These are phyloP conservation scores for Anisogramma anomala DNA, from an alignment of 2,329 filamentous ascomycete genomes.

Conservation along the genomic window DNA sequence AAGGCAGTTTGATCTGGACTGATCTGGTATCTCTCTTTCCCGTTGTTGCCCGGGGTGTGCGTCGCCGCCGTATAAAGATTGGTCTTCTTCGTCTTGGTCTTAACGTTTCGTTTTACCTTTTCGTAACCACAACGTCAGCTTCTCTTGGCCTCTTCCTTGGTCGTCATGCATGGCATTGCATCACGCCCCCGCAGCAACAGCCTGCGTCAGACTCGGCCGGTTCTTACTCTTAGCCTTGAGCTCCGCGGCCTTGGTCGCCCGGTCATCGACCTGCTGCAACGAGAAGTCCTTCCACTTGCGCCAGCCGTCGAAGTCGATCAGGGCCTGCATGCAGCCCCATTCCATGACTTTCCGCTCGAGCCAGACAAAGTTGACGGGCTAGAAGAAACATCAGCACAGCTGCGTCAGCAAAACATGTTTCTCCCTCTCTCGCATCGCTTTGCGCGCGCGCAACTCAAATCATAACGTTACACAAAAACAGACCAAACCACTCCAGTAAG, in stretches of 20 bases:
- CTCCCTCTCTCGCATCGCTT: too few species aligned
- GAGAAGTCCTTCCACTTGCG: constrained; percentile 87
- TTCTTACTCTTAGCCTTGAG: constrained; percentile 14
- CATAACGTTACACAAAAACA: too few species aligned
- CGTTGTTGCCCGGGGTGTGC: not conserved
- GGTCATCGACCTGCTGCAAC: constrained; percentile 25
- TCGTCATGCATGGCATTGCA: not conserved
- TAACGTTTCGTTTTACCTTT: not conserved
- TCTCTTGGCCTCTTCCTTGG: too few species aligned
- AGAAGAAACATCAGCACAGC: constrained; percentile 15
- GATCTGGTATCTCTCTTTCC: not conserved
- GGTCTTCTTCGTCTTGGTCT: not conserved
- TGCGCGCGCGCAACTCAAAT: too few species aligned
- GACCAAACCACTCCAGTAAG: not conserved
- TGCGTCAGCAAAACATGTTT: constrained; percentile 11
- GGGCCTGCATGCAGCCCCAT: constrained; percentile 98
- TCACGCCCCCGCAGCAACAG: constrained; percentile 10
- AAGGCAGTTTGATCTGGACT: too few species aligned
- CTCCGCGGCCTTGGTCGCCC: constrained; percentile 1
- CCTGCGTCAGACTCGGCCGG: constrained; percentile 7
- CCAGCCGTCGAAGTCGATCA: constrained; percentile 98
- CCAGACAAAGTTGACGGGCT: constrained; percentile 98
- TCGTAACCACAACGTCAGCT: too few species aligned
- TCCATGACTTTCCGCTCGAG: constrained; percentile 95
- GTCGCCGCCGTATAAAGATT: too few species aligned